Conservation (phyloP, 1,139 yeast genomes). For the Yamadazyma diospyri region DNA sequence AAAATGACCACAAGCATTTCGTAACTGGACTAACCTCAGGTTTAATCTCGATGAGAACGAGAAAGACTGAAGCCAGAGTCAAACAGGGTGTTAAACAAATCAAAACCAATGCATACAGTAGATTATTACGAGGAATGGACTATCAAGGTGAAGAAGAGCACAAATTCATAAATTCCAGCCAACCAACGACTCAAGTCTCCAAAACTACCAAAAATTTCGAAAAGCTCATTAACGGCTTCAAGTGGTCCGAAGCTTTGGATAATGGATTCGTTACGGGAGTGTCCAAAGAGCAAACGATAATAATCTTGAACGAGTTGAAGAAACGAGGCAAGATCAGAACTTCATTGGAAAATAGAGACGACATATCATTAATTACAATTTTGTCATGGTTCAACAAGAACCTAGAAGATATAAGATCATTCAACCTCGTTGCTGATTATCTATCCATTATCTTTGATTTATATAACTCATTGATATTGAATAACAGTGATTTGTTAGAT, state of each 20-base stretch:
- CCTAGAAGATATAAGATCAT: constrained; percentile 77
- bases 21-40: constrained; percentile 96
- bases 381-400: constrained; percentile 77
- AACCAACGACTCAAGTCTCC: constrained; percentile 40
- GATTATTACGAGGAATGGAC: constrained; percentile 89
- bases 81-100: constrained; percentile 47
- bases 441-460: constrained; percentile 76
- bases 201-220: constrained; percentile 79
- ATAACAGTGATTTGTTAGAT: constrained; percentile 77
- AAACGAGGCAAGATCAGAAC: constrained; percentile 83
- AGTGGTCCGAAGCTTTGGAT: constrained; percentile 92
- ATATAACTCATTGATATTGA: constrained; percentile 69
- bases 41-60: constrained; percentile 79
- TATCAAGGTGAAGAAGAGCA: constrained; percentile 89
- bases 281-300: constrained; percentile 73
- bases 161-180: constrained; percentile 57
- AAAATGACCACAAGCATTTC: constrained; percentile 64
- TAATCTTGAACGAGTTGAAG: constrained; percentile 80
- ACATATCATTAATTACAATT: constrained; percentile 77
- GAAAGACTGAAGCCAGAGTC: constrained; percentile 64
- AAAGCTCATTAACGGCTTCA: constrained; percentile 76
- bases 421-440: constrained; percentile 77
- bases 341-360: constrained; percentile 79
- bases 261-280: constrained; percentile 76
- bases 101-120: constrained; percentile 54